Base-by-base conservation (phyloP, 176 grass and related monocot species). In the Oryza nivara region DNA sequence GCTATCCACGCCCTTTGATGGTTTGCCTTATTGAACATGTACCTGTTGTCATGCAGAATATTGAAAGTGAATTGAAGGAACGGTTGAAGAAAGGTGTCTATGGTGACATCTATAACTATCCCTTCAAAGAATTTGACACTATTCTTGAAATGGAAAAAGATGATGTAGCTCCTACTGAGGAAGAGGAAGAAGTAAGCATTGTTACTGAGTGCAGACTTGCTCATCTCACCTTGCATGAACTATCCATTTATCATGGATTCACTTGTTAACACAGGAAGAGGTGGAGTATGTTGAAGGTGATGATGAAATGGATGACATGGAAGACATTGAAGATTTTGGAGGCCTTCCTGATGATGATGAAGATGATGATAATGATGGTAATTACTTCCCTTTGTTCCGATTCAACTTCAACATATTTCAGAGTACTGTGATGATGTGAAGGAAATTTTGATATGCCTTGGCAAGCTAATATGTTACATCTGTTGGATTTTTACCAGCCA, bases 51-150 rank as follows among this genome's bases (percentile, higher is more conserved):
- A 36, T 80, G 61, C 90, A 98, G 93, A 94, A 87, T 41, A 92
- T 95, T 65, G 93, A 95, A 88, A 93, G 81, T 75, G 96, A 98
- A 89, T 81, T 98, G 75, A 71, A 93, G 44, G 96, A 98, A 67
- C 92, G 93, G 81, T 78, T 98, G 19, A 93, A 66, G 71, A 98
- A 93, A 89, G 96, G 96, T 78, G 85, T 98, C 73, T 98, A 98
- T 83, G 85, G 83, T 85, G 89, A 95, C 15, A 98, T 98, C 64
- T 91, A 88, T 82, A 98, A 98, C 45, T 61, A 83, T 58, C 83
- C 89, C 54, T 84, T 74, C n/a, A 74, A 72, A 26, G 44, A 75
- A 19, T 98, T 93, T 61, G 72, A 88, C 20, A 67, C 45, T 43
- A 36, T 93, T 65, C 68, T 95, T 81, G 87, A 87, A 8, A 89